Evolutionary conservation across 2,329 filamentous ascomycete genomes (phyloP).

Genomic region (Trichoderma breve): DNA sequence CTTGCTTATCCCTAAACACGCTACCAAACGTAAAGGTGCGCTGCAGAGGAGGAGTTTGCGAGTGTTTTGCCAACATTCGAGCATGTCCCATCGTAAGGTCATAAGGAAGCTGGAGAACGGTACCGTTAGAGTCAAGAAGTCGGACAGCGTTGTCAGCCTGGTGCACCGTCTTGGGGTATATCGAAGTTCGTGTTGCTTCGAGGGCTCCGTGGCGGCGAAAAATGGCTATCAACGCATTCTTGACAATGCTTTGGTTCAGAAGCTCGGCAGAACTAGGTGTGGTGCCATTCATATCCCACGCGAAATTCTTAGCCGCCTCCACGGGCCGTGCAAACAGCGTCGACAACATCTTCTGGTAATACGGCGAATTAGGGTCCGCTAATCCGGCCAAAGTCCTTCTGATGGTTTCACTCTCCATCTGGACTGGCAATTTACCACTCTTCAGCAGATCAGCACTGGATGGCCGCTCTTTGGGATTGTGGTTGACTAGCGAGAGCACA

Average conservation of each 20-base stretch:
- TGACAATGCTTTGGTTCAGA: slow-evolving; percentile 70
- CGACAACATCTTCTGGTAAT: slow-evolving; percentile 87
- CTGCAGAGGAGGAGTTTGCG: slow-evolving; percentile 59
- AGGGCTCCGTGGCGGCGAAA: slow-evolving; percentile 89
- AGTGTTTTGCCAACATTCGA: slow-evolving; percentile 72
- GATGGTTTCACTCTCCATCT: slow-evolving; percentile 90
- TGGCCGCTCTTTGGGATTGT: slow-evolving; percentile 78
- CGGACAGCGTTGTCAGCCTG: slow-evolving; percentile 74
- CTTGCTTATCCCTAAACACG: slow-evolving; percentile 77
- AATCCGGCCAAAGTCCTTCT: slow-evolving; percentile 77
- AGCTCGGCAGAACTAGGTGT: slow-evolving; percentile 57
- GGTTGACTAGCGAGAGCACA: slow-evolving; percentile 74
- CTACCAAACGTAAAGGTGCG: slow-evolving; percentile 84
- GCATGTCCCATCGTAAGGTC: slow-evolving; percentile 90
- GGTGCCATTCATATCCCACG: slow-evolving; percentile 69
- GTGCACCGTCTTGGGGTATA: slow-evolving; percentile 80
- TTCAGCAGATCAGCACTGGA: slow-evolving; percentile 79
- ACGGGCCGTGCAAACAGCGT: slow-evolving; percentile 75
- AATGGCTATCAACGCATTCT: slow-evolving; percentile 69
- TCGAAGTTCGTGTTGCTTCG: slow-evolving; percentile 68
- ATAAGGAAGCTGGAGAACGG: slow-evolving; percentile 89
- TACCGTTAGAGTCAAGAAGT: slow-evolving; percentile 78
- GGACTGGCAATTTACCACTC: slow-evolving; percentile 82
- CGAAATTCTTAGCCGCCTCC: slow-evolving; percentile 76
- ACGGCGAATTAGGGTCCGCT: slow-evolving; percentile 78